These are phyloP conservation scores for Salix suchowensis DNA, from an alignment of 345 rosid genomes.

Conservation along the genomic window DNA sequence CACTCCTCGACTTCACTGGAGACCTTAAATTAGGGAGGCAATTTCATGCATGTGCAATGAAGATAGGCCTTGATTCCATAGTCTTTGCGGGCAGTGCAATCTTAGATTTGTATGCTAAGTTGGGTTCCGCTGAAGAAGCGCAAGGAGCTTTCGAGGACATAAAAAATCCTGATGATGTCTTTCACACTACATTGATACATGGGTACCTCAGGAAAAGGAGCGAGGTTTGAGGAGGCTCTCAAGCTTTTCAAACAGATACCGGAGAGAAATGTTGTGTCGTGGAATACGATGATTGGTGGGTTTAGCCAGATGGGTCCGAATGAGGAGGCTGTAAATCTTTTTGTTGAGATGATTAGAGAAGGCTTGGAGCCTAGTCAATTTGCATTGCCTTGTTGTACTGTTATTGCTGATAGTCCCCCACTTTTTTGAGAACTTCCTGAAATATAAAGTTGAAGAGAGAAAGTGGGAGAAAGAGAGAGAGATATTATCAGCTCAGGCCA, in stretches of 20 bases:
- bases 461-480: no score
- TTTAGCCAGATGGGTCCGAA: constrained; percentile 60
- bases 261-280: constrained; percentile 62
- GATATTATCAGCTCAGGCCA: no score
- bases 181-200: constrained; percentile 53
- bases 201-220: constrained; percentile 58
- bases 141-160: constrained; percentile 54
- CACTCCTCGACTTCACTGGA: constrained; percentile 40
- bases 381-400: constrained; percentile 44
- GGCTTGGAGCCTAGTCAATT: constrained; percentile 49
- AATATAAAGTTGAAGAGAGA: no score
- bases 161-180: constrained; percentile 57
- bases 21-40: constrained; percentile 52
- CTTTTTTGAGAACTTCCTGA: constrained; percentile 42
- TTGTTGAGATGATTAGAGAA: constrained; percentile 61
- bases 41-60: constrained; percentile 55
- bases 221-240: constrained; percentile 38
- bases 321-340: constrained; percentile 71
- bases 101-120: constrained; percentile 59
- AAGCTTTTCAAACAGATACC: constrained; percentile 51
- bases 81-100: constrained; percentile 71
- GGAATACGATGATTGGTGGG: constrained; percentile 81
- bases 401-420: constrained; percentile 53
- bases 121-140: constrained; percentile 49
- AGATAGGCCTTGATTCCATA: constrained; percentile 53